Conservation (phyloP, 2,329 filamentous ascomycete species). For the Apiospora aurea region DNA sequence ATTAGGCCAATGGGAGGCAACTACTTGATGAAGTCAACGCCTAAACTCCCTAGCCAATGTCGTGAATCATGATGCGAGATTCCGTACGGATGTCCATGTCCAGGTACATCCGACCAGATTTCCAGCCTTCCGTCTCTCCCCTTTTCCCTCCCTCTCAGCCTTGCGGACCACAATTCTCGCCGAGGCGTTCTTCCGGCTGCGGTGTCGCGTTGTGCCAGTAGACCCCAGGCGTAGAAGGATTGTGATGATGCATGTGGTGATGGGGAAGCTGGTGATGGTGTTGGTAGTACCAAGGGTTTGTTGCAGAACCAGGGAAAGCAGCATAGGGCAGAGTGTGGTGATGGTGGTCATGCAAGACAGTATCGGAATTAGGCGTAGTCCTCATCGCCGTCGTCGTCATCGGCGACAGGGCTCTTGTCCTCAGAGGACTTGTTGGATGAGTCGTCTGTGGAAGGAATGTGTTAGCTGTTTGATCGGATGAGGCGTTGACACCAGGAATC, state of each 20-base stretch:
- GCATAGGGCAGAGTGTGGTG: slow-evolving; percentile 35
- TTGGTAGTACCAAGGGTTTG: slow-evolving; percentile 11
- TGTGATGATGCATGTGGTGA: neutral
- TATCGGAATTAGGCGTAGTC: slow-evolving; percentile 12
- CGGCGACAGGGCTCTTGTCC: neutral
- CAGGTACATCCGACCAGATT: neutral
- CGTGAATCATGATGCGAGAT: neutral
- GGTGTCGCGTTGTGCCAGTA: neutral
- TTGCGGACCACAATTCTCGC: slow-evolving; percentile 13
- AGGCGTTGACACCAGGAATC: slow-evolving; percentile 33
- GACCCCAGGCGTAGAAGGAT: neutral
- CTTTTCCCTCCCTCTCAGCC: neutral
- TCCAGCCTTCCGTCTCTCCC: neutral
- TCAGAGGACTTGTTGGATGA: slow-evolving; percentile 13
- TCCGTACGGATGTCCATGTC: neutral
- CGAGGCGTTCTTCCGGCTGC: neutral
- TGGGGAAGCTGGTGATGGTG: slow-evolving; percentile 33
- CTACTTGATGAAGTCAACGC: neutral
- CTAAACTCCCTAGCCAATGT: neutral
- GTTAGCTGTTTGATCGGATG: slow-evolving; percentile 41
- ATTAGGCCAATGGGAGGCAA: neutral
- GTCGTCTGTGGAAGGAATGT: slow-evolving; percentile 36
- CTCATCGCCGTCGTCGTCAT: slow-evolving; percentile 27
- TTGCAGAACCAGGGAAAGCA: slow-evolving; percentile 27
- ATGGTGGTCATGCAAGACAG: slow-evolving; percentile 26